Base-by-base conservation (phyloP, 2,329 filamentous ascomycete genomes). In the Fusarium secorum region DNA sequence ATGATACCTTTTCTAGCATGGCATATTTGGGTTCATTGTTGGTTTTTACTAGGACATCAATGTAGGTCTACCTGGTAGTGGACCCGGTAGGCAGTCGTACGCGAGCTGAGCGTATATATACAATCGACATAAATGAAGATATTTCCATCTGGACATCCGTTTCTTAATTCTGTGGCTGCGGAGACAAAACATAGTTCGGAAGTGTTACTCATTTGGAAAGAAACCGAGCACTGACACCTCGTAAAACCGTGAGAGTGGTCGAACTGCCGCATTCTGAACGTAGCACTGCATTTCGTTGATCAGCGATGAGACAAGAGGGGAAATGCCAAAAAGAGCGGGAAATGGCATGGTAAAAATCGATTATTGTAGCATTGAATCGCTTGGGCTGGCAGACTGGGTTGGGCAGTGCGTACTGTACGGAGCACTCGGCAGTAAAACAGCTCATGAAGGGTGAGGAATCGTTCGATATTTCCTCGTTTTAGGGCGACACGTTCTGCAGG, bases 1-100 rank as follows among this genome's bases (percentile, higher is more conserved):
- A 75, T 66, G 72, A 75, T 75, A 75, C 73, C 72, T 75, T 71
- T 73, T 59, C 42, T 60, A 35, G 61, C 62, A 59, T 58, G 46
- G 62, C 52, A 71, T 71, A 55, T 54, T 64, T 64, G 45, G 65
- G 45, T 49, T 36, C 60, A 49, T 60, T 66, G 53, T 70, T 67
- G 61, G 26, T 56, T 32, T 57, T 60, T 60, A 46, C 28, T 68
- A 13, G 24, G 33, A 28, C 52, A 54, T 36, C 58, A 32, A 38
- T 68, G 32, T 58, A 59, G 52, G 46, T 36, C 55, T 71, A 35
- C 46, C 48, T 64, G 54, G 44, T 38, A 49, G 26, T 45, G 18
- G 22, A 41, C 46, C 44, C 45, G 36, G 56, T 36, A 44, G 70
- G 41, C 44, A 58, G 42, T 41, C 30, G 39, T 59, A 53, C 41